phyloP scores from a whole-genome alignment of 2,329 filamentous ascomycete species.

The Aspergillaceae sp. region DNA sequence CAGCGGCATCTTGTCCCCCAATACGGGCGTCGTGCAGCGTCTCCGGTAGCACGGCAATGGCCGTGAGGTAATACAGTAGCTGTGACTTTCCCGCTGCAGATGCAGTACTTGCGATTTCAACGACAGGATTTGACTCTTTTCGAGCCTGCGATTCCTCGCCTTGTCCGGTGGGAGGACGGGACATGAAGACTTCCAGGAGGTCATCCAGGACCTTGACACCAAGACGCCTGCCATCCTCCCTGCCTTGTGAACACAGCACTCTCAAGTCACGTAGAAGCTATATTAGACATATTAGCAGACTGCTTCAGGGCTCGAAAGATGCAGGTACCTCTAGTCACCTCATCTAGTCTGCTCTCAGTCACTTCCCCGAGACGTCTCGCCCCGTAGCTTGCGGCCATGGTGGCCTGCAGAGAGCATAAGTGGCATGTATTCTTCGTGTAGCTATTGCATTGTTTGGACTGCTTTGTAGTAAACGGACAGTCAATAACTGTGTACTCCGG shows the following conservation, averaged over 20 bases:
- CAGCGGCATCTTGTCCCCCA: conserved; percentile 40
- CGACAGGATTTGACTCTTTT: conserved; percentile 15
- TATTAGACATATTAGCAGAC: conserved; percentile 1
- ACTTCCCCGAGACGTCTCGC: conserved; percentile 46
- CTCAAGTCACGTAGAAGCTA: conserved; percentile 25
- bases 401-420: too few relatives aligned
- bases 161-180: conserved; percentile 6
- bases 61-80: conserved; percentile 49
- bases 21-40: conserved; percentile 22
- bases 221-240: conserved; percentile 18
- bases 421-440: too few relatives aligned
- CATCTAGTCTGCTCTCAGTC: conserved; percentile 41
- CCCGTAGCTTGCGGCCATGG: conserved; percentile 38
- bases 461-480: too few relatives aligned
- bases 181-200: conserved; percentile 31
- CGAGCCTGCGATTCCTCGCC: not conserved
- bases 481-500: too few relatives aligned
- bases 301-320: not conserved
- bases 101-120: conserved; percentile 47
- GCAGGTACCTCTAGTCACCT: conserved; percentile 32
- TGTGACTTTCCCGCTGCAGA: conserved; percentile 51
- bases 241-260: conserved; percentile 15
- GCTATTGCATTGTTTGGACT: too few relatives aligned
- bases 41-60: conserved; percentile 43
- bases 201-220: conserved; percentile 42